Evolutionary conservation across 106 monocot species (phyloP).

Genomic region (Alisma plantagoaquatica): DNA sequence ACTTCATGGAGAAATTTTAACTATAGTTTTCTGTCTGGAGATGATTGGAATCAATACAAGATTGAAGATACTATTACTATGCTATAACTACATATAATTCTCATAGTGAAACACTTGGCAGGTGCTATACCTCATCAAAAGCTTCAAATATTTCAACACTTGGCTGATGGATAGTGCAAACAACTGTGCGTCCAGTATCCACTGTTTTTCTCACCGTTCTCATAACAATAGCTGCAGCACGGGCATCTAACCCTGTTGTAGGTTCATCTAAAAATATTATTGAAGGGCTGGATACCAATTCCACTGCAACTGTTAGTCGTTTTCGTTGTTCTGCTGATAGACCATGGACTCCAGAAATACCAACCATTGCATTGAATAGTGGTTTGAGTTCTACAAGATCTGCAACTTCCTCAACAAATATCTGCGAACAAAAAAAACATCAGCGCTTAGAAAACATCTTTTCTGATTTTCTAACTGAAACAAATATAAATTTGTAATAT

Average conservation of each 20-base stretch:
- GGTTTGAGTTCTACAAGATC: neutral
- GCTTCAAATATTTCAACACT: no score
- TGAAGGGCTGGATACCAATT: slow-evolving; percentile 3
- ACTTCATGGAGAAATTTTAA: no score
- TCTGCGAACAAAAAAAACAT: neutral
- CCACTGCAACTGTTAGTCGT: neutral
- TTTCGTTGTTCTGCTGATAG: neutral
- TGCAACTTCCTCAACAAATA: slow-evolving; percentile 3
- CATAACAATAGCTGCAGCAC: slow-evolving; percentile 5
- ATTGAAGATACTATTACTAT: no score
- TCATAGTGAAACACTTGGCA: no score
- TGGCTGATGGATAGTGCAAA: no score
- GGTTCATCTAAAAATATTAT: slow-evolving; percentile 1
- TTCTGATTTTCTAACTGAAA: neutral
- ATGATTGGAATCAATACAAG: no score
- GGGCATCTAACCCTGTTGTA: neutral
- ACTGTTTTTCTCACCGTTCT: no score
- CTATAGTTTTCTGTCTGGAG: no score
- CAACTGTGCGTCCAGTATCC: no score
- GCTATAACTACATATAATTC: no score
- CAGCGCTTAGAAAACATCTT: neutral
- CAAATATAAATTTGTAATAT: neutral
- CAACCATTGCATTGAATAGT: neutral
- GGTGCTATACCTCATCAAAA: no score
- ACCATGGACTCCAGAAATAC: neutral